Percentiles rank a stretch among this genome's conserved stretches.
Conservation (phyloP, 2,329 filamentous ascomycete species). For the Cordyceps fumosorosea region DNA sequence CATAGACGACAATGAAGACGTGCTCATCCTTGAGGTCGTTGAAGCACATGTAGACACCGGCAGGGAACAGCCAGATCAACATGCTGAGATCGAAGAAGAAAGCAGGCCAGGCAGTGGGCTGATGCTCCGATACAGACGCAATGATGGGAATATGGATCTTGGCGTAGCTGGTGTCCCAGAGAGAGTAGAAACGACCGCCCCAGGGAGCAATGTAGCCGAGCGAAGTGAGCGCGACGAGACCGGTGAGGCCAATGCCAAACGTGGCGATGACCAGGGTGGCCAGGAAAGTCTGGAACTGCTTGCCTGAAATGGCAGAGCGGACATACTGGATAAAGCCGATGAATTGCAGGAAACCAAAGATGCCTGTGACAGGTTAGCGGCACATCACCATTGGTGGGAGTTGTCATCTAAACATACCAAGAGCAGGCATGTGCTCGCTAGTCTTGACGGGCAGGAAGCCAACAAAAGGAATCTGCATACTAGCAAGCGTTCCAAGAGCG, state of each 20-base stretch:
- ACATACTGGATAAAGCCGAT: conserved; percentile 90
- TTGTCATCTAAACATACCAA: conserved; percentile 53
- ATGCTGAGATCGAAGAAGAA: conserved; percentile 99
- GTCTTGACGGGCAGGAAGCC: conserved; percentile 94
- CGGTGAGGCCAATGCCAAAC: conserved; percentile 65
- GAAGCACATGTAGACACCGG: conserved; percentile 98
- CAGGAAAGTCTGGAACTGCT: conserved; percentile 90
- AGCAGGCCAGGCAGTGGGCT: conserved; percentile 96
- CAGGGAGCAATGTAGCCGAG: conserved; percentile 92
- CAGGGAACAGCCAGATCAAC: conserved; percentile 98
- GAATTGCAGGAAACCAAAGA: conserved; percentile 92
- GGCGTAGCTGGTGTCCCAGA: conserved; percentile 95
- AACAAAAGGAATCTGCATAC: conserved; percentile 99
- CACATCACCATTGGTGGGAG: background rate
- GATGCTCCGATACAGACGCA: conserved; percentile 98
- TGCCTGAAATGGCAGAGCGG: conserved; percentile 77
- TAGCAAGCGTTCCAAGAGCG: conserved; percentile 87
- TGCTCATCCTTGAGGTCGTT: conserved; percentile 90
- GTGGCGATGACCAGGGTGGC: conserved; percentile 67
- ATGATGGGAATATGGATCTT: conserved; percentile 99
- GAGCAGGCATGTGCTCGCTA: conserved; percentile 96
- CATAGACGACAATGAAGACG: conserved; percentile 95
- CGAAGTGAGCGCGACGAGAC: conserved; percentile 79
- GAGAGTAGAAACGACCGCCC: conserved; percentile 97
- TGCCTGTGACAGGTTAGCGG: conserved; percentile 47